Conservation (phyloP, 768 basidiomycete genomes). For the Tricholoma sp. region DNA sequence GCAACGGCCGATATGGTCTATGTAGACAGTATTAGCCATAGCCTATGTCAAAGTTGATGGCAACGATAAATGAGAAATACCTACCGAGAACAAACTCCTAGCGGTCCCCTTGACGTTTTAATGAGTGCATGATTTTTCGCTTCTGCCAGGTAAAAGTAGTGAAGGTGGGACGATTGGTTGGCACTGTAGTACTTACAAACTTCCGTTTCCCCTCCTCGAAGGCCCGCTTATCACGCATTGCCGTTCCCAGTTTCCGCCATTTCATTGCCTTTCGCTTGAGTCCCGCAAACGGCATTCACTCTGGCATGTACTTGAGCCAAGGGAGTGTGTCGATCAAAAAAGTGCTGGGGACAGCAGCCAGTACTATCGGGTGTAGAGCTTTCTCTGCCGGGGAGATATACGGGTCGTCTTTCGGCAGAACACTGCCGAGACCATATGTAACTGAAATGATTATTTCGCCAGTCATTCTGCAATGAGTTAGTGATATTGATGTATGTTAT, state of each 20-base stretch:
- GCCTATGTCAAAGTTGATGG: not conserved
- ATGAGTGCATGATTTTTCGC: slow-evolving; percentile 11
- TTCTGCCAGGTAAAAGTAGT: slow-evolving; percentile 2
- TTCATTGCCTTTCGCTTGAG: slow-evolving; percentile 34
- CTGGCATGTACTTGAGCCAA: slow-evolving; percentile 22
- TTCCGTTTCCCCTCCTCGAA: not conserved
- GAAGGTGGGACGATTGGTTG: slow-evolving; percentile 18
- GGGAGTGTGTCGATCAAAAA: slow-evolving; percentile 17
- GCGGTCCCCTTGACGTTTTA: slow-evolving; percentile 13
- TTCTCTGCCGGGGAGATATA: slow-evolving; percentile 15
- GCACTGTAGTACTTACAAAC: not conserved
- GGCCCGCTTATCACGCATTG: not conserved
- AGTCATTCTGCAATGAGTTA: slow-evolving; percentile 14
- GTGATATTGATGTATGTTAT: not conserved
- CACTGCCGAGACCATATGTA: slow-evolving; percentile 19
- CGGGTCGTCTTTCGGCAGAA: slow-evolving; percentile 15
- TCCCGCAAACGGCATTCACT: slow-evolving; percentile 27
- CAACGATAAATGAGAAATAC: not conserved
- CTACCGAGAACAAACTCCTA: slow-evolving; percentile 18
- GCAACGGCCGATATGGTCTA: slow-evolving; percentile 1
- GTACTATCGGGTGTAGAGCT: slow-evolving; percentile 11
- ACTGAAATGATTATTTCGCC: slow-evolving; percentile 15
- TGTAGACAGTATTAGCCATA: not conserved
- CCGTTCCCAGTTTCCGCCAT: slow-evolving; percentile 22
- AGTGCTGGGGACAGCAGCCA: slow-evolving; percentile 16